Conservation (phyloP, 2,329 filamentous ascomycete genomes). For the Reticulascus tulasneorum region DNA sequence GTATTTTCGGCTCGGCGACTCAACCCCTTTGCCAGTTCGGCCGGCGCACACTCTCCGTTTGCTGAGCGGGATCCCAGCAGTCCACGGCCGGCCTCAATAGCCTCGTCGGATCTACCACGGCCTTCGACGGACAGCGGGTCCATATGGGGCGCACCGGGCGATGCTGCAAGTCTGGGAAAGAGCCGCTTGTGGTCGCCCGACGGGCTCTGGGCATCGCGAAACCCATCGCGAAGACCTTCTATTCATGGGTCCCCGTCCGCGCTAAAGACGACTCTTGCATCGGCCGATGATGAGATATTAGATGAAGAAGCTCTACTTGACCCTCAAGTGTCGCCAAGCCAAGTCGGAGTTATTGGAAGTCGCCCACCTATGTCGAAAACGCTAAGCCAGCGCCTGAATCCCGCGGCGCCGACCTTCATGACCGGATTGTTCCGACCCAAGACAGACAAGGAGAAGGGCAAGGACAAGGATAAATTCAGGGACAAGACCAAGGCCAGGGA, state of each 20-base stretch:
- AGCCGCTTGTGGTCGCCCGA: slow-evolving; percentile 63
- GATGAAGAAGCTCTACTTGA: slow-evolving; percentile 53
- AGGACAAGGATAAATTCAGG: slow-evolving; percentile 27
- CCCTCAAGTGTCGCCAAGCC: slow-evolving; percentile 49
- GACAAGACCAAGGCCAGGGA: slow-evolving; percentile 35
- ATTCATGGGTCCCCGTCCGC: slow-evolving; percentile 70
- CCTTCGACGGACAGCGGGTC: slow-evolving; percentile 76
- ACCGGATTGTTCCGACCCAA: slow-evolving; percentile 58
- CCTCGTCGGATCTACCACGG: slow-evolving; percentile 66
- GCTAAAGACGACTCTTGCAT: slow-evolving; percentile 57
- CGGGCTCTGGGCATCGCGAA: slow-evolving; percentile 54
- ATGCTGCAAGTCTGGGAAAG: too few relatives aligned
- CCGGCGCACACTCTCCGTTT: slow-evolving; percentile 34
- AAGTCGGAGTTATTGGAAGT: slow-evolving; percentile 75
- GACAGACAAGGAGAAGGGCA: slow-evolving; percentile 30
- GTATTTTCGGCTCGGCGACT: slow-evolving; percentile 38
- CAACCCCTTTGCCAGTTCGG: slow-evolving; percentile 48
- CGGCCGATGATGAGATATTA: slow-evolving; percentile 61
- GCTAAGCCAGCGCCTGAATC: slow-evolving; percentile 69
- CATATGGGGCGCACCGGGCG: slow-evolving; percentile 62
- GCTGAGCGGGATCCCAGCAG: slow-evolving; percentile 54
- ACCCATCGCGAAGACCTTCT: slow-evolving; percentile 76
- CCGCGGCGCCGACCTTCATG: slow-evolving; percentile 84
- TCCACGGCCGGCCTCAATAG: slow-evolving; percentile 65
- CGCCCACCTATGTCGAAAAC: slow-evolving; percentile 48